These are phyloP conservation scores for Claviceps purpurea DNA, from an alignment of 2,329 filamentous ascomycete species.

Conservation along the genomic window DNA sequence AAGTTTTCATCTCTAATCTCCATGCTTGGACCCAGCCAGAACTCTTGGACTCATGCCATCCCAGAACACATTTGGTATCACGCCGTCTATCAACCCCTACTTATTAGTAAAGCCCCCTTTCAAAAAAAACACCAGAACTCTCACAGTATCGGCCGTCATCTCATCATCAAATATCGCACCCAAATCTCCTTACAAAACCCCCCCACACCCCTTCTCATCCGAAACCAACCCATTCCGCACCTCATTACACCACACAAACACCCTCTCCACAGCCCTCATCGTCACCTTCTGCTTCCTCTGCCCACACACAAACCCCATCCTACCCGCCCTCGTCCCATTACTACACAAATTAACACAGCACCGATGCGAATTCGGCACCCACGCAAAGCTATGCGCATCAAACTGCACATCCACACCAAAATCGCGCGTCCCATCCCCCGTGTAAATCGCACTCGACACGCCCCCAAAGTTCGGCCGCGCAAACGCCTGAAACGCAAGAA, in stretches of 20 bases:
- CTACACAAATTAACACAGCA: conserved; percentile 3
- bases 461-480: neutral
- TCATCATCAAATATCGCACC: neutral
- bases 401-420: neutral
- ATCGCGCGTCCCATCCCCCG: neutral
- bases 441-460: neutral
- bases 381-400: conserved; percentile 2
- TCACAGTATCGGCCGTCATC: neutral
- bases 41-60: too few relatives aligned
- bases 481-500: conserved; percentile 1
- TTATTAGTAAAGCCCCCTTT: neutral
- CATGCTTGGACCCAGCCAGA: too few relatives aligned
- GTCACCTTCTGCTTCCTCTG: neutral
- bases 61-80: too few relatives aligned
- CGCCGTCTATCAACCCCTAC: too few relatives aligned
- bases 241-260: neutral
- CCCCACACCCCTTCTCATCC: neutral
- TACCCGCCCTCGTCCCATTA: neutral
- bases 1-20: too few relatives aligned
- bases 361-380: conserved; percentile 1
- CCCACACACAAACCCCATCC: neutral
- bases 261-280: neutral
- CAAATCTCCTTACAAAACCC: neutral
- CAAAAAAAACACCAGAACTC: neutral
- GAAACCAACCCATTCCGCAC: neutral